Evolutionary conservation across 805 yeast genomes (phyloP).

Genomic region (Yarrowia sp.): DNA sequence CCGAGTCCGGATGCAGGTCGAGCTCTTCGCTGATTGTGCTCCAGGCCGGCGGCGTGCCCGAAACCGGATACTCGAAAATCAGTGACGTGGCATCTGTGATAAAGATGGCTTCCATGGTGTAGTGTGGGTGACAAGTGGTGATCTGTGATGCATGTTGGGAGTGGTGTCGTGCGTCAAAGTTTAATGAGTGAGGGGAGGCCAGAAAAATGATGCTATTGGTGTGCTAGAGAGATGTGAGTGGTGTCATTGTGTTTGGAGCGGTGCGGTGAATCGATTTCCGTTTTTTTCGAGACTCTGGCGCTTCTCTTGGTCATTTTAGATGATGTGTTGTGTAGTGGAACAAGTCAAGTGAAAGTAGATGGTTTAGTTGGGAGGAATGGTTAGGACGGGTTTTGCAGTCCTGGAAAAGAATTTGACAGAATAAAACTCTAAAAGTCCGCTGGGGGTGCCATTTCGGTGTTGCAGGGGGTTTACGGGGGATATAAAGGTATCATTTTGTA

Average conservation of each 20-base stretch:
- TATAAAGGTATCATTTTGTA: no score
- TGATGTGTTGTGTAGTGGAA: background rate
- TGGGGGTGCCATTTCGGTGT: no score
- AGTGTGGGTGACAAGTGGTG: background rate
- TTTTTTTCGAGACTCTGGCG: no score
- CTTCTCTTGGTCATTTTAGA: no score
- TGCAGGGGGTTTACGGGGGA: no score
- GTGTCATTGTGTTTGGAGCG: no score
- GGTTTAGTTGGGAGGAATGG: background rate
- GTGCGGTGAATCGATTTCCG: no score
- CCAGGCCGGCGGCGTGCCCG: conserved; percentile 17
- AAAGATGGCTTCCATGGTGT: conserved; percentile 10
- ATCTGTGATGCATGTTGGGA: background rate
- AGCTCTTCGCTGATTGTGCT: background rate
- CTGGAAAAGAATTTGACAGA: background rate
- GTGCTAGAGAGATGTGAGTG: no score
- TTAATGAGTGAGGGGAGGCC: no score
- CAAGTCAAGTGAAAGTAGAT: background rate
- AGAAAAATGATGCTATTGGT: no score
- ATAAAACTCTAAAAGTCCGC: background rate
- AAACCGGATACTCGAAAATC: conserved; percentile 15
- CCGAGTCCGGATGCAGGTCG: background rate
- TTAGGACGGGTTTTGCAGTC: background rate
- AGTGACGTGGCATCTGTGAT: background rate
- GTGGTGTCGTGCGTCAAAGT: no score